Evolutionary conservation across 148 eudicot genomes (phyloP), one percentile per base, ranked within the genome.

Genomic region (Silene uniflora): DNA sequence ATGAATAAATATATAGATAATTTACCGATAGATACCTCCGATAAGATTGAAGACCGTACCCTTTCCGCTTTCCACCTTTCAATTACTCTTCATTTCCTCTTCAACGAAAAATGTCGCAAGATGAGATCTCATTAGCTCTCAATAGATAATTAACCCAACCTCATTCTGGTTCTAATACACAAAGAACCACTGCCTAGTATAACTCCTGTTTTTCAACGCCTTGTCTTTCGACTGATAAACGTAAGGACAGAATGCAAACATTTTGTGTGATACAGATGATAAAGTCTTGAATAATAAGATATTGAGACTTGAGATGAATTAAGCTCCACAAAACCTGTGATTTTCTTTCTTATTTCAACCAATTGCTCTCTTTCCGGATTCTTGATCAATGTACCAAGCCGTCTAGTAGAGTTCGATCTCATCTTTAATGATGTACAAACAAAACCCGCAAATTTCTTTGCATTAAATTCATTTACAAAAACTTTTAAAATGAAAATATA

Each of bases 271-370:
- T 3, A 49, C 14, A 49, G 7, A 49, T 49, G 55, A 9, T 49
- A 49, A 2, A 52, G 10, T 12, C 10, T 13, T 52, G 56, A 10
- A 52, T 52, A 52, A 52, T 52, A 10, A 13, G 10, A 52, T 52
- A 13, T 10, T 52, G 56, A 52, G 17, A 52, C 4, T 52, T 52
- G 56, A 22, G 24, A 61, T 6, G 25, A 61, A n/a, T 6, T 21
- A 61, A 61, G 24, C 64, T 61, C 35, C 39, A 62, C 67, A 66
- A 66, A 66, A 17, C 35, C 12, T 64, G 47, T 17, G 35, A 68
- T 68, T 68, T 44, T 44, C 25, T 68, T 68, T 46, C 22, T 68
- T 68, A 68, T 44, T 44, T 21, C 60, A 69, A 23, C 32, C 60
- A 69, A 12, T 46, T 68, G 25, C 71, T 44, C 55, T 67, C 14